phyloP scores from a whole-genome alignment of 192 early-diverging fungal genomes.

The Podila horticola region DNA sequence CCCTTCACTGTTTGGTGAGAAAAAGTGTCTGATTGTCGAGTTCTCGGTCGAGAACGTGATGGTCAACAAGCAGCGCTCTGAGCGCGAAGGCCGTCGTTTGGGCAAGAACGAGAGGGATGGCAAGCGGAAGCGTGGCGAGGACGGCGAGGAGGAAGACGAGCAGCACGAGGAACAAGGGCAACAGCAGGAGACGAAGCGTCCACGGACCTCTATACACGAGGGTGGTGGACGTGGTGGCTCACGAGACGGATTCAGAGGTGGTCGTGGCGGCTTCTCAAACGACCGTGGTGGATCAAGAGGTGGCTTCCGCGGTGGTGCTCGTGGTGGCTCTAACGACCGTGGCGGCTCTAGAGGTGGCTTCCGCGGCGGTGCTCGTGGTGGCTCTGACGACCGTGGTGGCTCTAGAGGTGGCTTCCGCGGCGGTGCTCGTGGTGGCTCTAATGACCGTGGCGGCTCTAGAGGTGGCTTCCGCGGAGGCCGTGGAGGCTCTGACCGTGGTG shows the following conservation, averaged over 20 bases:
- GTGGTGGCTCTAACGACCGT: conserved; percentile 13
- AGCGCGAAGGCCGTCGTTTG: conserved; percentile 31
- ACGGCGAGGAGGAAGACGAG: conserved; percentile 13
- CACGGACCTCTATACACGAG: conserved; percentile 41
- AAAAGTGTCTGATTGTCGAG: conserved; percentile 85
- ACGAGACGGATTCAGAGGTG: conserved; percentile 1
- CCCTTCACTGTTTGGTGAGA: conserved; percentile 70
- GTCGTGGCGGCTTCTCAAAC: conserved; percentile 1
- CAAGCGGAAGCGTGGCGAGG: conserved; percentile 31
- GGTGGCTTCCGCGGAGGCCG: conserved; percentile 19
- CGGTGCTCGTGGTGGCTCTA: conserved; percentile 7
- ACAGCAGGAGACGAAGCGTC: conserved; percentile 22
- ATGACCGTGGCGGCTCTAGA: conserved; percentile 13
- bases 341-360: conserved; percentile 9
- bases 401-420: conserved; percentile 8
- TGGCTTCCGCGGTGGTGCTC: conserved; percentile 3
- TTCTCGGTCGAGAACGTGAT: conserved; percentile 92
- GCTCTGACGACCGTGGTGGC: conserved; percentile 10
- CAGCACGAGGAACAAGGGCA: conserved; percentile 9
- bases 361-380: conserved; percentile 14
- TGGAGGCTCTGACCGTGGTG: conserved; percentile 13
- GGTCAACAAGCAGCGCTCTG: conserved; percentile 74
- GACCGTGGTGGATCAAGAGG: conserved; percentile 16
- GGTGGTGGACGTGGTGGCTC: conserved; percentile 27
- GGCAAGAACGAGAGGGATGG: background rate